These are phyloP conservation scores for Solanum virginianum DNA, from an alignment of 257 asterid species.

Conservation along the genomic window DNA sequence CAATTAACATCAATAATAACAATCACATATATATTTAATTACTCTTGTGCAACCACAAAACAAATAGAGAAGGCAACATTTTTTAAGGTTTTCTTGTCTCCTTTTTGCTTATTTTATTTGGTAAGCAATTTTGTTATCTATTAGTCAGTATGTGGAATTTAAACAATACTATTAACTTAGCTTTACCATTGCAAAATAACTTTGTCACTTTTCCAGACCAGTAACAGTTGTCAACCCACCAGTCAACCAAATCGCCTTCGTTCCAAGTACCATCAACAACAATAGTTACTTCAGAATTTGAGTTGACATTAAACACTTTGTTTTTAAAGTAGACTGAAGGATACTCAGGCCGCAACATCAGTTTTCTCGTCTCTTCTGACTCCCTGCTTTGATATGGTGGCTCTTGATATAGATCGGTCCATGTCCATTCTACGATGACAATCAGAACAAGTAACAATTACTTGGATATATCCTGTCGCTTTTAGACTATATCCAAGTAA, in stretches of 20 bases:
- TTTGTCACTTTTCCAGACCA: neutral
- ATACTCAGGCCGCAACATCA: slow-evolving; percentile 62
- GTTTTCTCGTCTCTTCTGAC: slow-evolving; percentile 3
- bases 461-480: neutral
- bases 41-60: no score
- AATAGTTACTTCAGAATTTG: neutral
- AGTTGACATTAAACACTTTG: neutral
- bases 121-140: no score
- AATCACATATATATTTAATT: no score
- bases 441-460: neutral
- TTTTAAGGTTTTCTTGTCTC: no score
- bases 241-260: neutral
- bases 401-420: slow-evolving; percentile 31
- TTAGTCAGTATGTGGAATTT: neutral
- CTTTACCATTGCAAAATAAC: neutral
- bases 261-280: neutral
- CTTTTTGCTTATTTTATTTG: no score
- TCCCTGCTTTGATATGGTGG: slow-evolving; percentile 3
- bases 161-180: neutral
- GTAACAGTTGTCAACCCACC: neutral
- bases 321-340: slow-evolving; percentile 16
- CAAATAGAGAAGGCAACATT: rapidly evolving
- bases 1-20: no score
- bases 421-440: slow-evolving; percentile 5
- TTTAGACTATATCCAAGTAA: neutral